phyloP scores from a whole-genome alignment of 352 stramenopile species.

The Phytophthora agathidicida region DNA sequence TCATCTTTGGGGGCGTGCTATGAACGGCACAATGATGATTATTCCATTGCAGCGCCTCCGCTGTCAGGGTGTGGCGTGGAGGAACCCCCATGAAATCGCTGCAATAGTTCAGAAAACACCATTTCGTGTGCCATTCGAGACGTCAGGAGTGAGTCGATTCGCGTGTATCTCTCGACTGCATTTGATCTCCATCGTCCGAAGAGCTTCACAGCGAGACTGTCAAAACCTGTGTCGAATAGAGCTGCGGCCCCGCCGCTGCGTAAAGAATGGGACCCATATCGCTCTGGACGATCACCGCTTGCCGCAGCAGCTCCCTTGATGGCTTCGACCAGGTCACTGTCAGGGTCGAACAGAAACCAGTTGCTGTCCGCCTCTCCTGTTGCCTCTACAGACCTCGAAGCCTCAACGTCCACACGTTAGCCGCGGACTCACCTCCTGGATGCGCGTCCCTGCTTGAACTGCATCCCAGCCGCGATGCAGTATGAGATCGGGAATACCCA shows the following conservation, averaged over 20 bases:
- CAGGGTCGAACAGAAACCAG: too few species aligned
- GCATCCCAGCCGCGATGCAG: too few species aligned
- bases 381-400: too few species aligned
- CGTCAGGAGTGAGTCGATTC: neutral
- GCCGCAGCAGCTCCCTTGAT: neutral
- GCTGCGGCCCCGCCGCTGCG: slow-evolving; percentile 1
- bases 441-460: too few species aligned
- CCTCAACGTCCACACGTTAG: too few species aligned
- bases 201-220: slow-evolving; percentile 7
- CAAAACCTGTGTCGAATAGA: slow-evolving; percentile 9
- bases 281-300: neutral
- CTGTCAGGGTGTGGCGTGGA: slow-evolving; percentile 9
- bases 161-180: neutral
- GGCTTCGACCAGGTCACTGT: neutral
- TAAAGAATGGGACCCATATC: slow-evolving; percentile 3
- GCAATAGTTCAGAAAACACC: neutral
- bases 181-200: slow-evolving; percentile 11
- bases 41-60: slow-evolving; percentile 3
- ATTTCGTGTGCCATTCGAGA: neutral
- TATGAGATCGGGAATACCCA: too few species aligned
- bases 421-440: too few species aligned
- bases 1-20: slow-evolving; percentile 7
- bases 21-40: neutral
- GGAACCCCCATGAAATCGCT: neutral
- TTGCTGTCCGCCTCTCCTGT: too few species aligned